Base-by-base conservation (phyloP, 495 filamentous ascomycete genomes). In the Thozetella sp. region DNA sequence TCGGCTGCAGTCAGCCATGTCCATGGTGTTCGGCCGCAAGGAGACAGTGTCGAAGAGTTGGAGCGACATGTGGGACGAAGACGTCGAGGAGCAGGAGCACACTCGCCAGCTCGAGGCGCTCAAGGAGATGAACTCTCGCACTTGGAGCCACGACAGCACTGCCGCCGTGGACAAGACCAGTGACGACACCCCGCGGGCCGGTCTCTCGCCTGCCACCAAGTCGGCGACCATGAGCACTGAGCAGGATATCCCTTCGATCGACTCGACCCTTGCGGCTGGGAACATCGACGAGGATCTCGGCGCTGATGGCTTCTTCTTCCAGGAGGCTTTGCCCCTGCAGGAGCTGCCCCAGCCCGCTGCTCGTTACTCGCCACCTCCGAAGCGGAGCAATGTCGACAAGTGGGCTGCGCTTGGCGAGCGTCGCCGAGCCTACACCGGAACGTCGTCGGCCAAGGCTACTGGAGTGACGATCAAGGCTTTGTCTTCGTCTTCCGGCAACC, bases 31-130 rank as follows among this genome's bases (percentile, higher is more conserved):
- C 68, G 90, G 90, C 24, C 88, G 90, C 69, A 83, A 83, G 62
- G 84, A 89, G 2, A 76, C 84, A 20, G 90, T 93, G 12, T 95
- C 93, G 25, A 97, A 97, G 86, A 97, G 93, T 81, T 97, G 93
- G 93, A 95, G 92, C 65, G 93, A 97, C 74, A 81, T 97, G 63
- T 97, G 91, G 88, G 93, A 97, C 57, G 93, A 97, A 72, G 93
- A 97, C 55, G 83, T 81, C 25, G 88, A 90, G 63, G 88, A 95
- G 63, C 82, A 83, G 19, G 84, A 90, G 71, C 78, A 79, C 48
- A 81, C 86, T 57, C 82, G 85, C 51, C 82, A 81, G 17, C 56
- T 90, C 53, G 77, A 87, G 62, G 72, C 81, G 57, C 82, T 89
- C 34, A 88, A 88, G 67, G 86, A 89, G 73, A 81, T 90, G 71